These are phyloP conservation scores for Simmondsia chinensis DNA, from an alignment of 148 eudicot genomes.

Conservation along the genomic window DNA sequence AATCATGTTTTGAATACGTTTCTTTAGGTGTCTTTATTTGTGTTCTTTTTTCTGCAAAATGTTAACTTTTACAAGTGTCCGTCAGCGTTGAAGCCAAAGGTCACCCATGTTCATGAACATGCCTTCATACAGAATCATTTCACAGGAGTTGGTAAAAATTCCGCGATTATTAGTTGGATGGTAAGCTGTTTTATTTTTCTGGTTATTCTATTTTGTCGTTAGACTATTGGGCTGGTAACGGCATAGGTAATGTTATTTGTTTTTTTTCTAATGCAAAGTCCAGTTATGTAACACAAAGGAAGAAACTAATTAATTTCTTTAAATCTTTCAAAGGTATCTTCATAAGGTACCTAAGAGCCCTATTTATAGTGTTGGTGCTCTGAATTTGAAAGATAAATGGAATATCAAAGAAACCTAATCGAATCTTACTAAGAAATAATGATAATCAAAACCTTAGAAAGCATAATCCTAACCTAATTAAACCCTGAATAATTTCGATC, in stretches of 20 bases:
- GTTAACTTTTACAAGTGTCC: not conserved
- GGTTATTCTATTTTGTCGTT: not conserved
- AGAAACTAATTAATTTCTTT: too few species aligned
- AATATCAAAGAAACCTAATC: too few species aligned
- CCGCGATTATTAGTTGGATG: slow-evolving; percentile 52
- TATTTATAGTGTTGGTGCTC: too few species aligned
- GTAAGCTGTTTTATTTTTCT: slow-evolving; percentile 28
- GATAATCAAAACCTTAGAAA: too few species aligned
- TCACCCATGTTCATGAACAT: slow-evolving; percentile 68
- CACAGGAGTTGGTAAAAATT: slow-evolving; percentile 47
- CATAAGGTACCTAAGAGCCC: too few species aligned
- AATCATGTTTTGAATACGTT: not conserved
- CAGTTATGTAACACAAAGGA: too few species aligned
- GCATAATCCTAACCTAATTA: too few species aligned
- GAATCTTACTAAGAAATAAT: too few species aligned
- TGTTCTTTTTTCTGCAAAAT: not conserved
- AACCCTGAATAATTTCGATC: too few species aligned
- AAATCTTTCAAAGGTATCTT: too few species aligned
- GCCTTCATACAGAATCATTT: slow-evolving; percentile 64
- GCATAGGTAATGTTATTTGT: not conserved
- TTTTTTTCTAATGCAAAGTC: too few species aligned
- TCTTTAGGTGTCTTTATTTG: not conserved
- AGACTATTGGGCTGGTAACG: not conserved
- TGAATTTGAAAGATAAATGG: too few species aligned
- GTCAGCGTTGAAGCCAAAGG: slow-evolving; percentile 42